Evolutionary conservation across 2,329 filamentous ascomycete species (phyloP), one percentile per base, ranked within the genome.

Genomic region (Pyrenophora teres): DNA sequence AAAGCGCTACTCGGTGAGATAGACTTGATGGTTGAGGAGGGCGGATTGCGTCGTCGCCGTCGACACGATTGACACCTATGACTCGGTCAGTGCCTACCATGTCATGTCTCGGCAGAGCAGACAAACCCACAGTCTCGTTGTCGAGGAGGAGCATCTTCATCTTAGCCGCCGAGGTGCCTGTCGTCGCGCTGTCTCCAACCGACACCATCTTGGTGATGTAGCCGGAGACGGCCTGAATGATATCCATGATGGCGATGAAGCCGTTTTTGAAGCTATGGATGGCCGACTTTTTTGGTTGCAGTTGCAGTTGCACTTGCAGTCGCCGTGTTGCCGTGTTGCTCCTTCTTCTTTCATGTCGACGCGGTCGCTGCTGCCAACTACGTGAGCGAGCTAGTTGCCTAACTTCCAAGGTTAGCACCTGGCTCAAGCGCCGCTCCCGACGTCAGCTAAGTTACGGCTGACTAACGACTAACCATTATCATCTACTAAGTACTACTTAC

Each of bases 131-230:
- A 61, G 94, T 99, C 76, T 97, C 94, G 76, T 85, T 88, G 75
- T 99, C 94, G 64, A 99, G 81, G 58, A 99, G 80, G 50, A 99
- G 80, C 55, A 97, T 94, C 85, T 99, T 99, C 94, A 99, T 99
- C 80, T 97, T 97, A 36, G 90, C 84, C 18, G 90, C 87, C 43
- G 87, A 81, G 38, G 85, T 82, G 54, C 84, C 83, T 48, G 85
- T 80, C 42, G 85, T 80, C 64, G 85, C 80, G 69, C 79, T 81
- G 77, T 96, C 92, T 69, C 90, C 90, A 60, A 85, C 85, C 61
- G 90, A 88, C 74, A 97, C 87, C 86, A 99, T 96, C 83, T 92
- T 96, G 74, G 88, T 88, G 81, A 99, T 88, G 81, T 99, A 99
- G 77, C 91, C 89, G 67, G 92, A 88, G 71, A 97, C 87, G 63